Base-by-base conservation (phyloP, 352 stramenopile genomes). In the Globisporangium heterothallicum region DNA sequence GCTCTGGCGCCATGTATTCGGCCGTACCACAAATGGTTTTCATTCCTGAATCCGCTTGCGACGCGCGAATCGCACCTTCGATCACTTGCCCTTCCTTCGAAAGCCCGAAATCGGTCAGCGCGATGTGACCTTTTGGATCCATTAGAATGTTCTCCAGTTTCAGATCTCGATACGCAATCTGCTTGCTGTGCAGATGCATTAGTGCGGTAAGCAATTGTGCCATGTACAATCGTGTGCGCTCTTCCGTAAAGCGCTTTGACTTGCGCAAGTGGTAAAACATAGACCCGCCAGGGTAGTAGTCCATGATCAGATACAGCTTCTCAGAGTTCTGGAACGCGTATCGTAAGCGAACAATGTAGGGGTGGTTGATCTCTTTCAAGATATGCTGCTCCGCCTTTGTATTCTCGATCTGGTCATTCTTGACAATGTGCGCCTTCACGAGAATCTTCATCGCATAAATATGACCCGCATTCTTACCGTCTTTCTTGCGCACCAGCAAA, bases 221-320 rank as follows among this genome's bases (percentile, higher is more conserved):
- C 78, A 93, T 93, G 61, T 95, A 95, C 42, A 95, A 46, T 22
- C 84, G 67, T 24, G 84, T 93, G 0, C 85, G 79, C 7, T 93
- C 82, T 58, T 95, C 86, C 14, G 82, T 58, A 50, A 95, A 94
- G 2, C 84, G 70, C 56, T 94, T 94, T 0, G 82, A 93, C 53
- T 93, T 93, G 49, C 82, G 79, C 43, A 95, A 32, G 35, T 94
- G 84, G 58, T 93, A 92, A 62, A 93, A 95, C 80, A 95, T 91
- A 0, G 82, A 93, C 2, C 86, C 86, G 26, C 86, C 86, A 4
- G 86, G 87, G 54, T 97, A 96, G 64, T 97, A 98, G 54, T 98
- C 92, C 81, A 97, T 97, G 45, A 98, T 91, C 49, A 98, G 66
- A 59, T 99, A 99, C 8, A 99, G 63, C 41, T 94, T 93, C 42